Percentiles rank a stretch among this genome's conserved stretches.
Evolutionary conservation across 2,329 filamentous ascomycete species (phyloP).

Genomic region (Colletotrichum sp.): DNA sequence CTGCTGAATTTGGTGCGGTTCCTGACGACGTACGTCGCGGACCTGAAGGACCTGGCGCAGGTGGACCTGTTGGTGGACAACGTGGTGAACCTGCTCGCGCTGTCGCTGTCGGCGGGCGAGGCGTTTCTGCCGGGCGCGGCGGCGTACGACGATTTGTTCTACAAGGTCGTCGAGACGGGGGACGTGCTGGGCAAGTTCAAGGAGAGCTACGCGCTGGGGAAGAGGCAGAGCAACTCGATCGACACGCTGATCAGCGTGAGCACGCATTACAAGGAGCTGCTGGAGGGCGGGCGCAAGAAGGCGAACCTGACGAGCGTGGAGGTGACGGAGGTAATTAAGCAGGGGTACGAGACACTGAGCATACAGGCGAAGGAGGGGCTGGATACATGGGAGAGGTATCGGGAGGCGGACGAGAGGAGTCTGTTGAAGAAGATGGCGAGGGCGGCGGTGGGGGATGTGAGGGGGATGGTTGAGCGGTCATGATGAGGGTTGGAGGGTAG

Average conservation of each 20-base stretch:
- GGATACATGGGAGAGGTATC: constrained; percentile 83
- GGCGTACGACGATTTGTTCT: constrained; percentile 95
- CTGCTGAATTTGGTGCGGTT: constrained; percentile 89
- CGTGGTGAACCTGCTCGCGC: constrained; percentile 81
- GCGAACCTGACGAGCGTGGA: constrained; percentile 80
- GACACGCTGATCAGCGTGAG: constrained; percentile 83
- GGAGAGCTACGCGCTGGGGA: constrained; percentile 70
- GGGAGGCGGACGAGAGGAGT: constrained; percentile 84
- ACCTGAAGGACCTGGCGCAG: constrained; percentile 72
- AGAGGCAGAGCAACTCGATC: constrained; percentile 72
- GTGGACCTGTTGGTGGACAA: constrained; percentile 78
- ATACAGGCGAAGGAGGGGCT: constrained; percentile 88
- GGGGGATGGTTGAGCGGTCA: constrained; percentile 49
- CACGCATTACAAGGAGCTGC: constrained; percentile 84
- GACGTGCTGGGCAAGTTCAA: constrained; percentile 84
- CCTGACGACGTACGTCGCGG: constrained; percentile 82
- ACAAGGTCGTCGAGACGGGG: constrained; percentile 94
- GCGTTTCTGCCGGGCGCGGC: constrained; percentile 87
- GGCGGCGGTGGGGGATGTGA: constrained; percentile 70
- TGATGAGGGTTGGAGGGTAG: not conserved
- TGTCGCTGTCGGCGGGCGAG: constrained; percentile 86
- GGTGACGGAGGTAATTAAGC: constrained; percentile 90
- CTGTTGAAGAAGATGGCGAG: constrained; percentile 88
- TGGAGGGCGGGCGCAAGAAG: constrained; percentile 59
- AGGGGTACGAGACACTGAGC: constrained; percentile 92